Evolutionary conservation across 768 basidiomycete species (phyloP), one percentile per base, ranked within the genome.

Genomic region (Phlebiopsis gigantea): DNA sequence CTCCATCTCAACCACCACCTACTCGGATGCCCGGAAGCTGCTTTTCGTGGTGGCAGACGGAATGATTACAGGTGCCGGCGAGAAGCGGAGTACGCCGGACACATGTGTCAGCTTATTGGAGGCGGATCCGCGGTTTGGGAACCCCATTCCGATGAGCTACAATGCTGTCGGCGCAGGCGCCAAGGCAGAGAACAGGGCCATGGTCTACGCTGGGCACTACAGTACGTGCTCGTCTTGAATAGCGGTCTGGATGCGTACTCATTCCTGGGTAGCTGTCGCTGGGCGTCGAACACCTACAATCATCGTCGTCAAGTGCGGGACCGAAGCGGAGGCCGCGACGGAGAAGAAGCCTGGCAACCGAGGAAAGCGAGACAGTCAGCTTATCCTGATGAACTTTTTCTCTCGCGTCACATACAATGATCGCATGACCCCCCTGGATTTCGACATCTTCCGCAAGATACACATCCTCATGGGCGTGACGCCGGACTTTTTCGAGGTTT

Each of bases 151-250:
- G 4, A 96, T 98, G 95, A 85, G 80, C 60, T 99, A 98, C 67
- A 73, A 80, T 55, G 90, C 97, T 1, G 93, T 99, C 26, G 97
- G 93, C 1, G 82, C 87, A 8, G 96, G 97, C 2, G 73, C 83
- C 19, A 98, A 98, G 76, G 80, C 79, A 53, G 86, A 94, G 68
- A 99, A 99, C 65, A 81, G 93, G 54, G 96, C 96, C 6, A 91
- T 97, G 91, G 90, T 98, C 19, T 98, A 99, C 76, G 97, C 97
- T 51, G 97, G 97, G n/a, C 96, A 99, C 76, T 98, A 98, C 72
- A 90, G 93, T 95, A 70, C 68, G 93, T 81, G 29, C n/a, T n/a
- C n/a, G 34, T 39, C 34, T 2, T 17, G 17, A 39, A 39, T 39
- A 17, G 2, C 25, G 28, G 45, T 2, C 17, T 39, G 3, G 34